Base-by-base conservation (phyloP, 805 yeast genomes). In the Grigorovia yakushimaensis region DNA sequence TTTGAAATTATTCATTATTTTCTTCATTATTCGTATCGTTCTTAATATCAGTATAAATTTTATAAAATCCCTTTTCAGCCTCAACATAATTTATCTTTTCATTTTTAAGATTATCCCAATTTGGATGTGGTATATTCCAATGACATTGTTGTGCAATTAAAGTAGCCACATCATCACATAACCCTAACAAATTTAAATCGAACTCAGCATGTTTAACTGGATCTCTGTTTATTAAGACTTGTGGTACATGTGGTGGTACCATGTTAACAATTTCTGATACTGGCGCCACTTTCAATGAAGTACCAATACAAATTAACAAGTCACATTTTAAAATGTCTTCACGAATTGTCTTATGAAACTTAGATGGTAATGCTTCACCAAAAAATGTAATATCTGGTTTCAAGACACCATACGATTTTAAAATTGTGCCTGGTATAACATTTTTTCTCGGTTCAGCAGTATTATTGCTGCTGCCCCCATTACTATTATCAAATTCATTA, bases 361-460 rank as follows among this genome's bases (percentile, higher is more conserved):
- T 64, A 9, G 70, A 68, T 1, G 96, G 96, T 49, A 88, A 70
- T n/a, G 81, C 77, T 64, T 89, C 97, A 13, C 95, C 95, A 55
- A 88, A 88, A 59, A 88, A 89, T 0, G 95, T 88, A 50, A 88
- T 88, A 61, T 88, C 95, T 0, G 97, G 97, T 63, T 89, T 88
- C 74, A 87, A 73, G 2, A 88, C 91, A 17, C 96, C 96, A 58
- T 66, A 78, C 8, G 84, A 74, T 77, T 75, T 75, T 21, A 71
- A 65, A 13, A 50, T 55, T 19, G 50, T 41, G n/a, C 42, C 49
- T 18, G 48, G 19, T 22, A 42, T 36, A 13, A 30, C n/a, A 21
- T 11, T 21, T 21, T 45, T 42, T 10, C 13, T 15, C 10, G 24
- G 33, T 27, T 27, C 33, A 27, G 13, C 13, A 27, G 13, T 27